Base-by-base conservation (phyloP, 345 rosid species). In the Lenwebbia sp. region DNA sequence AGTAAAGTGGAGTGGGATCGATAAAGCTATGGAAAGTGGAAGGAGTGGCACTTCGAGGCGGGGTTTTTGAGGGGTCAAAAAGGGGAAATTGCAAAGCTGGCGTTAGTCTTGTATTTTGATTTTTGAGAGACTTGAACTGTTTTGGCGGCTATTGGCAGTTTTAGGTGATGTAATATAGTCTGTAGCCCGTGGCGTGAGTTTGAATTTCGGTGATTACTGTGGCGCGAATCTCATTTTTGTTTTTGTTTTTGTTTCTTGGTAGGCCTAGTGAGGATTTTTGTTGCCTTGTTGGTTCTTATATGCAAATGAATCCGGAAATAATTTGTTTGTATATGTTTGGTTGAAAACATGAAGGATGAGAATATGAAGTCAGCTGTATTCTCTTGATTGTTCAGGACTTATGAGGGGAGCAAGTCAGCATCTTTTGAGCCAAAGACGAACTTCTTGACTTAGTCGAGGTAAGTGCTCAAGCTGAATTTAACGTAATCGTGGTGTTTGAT, bases 121-220 rank as follows among this genome's bases (percentile, higher is more conserved):
- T 52, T 83, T 83, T 33, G 47, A 6, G 84, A 28, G 84, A 41
- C n/a, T 19, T 15, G 57, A 83, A 40, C 57, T 89, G 57, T 56
- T 74, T 65, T 84, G 88, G 88, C 51, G 89, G 83, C 85, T 83
- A 86, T 85, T 37, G 41, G 47, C 41, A 70, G 81, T 37, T 70
- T 37, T 37, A 19, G 81, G 47, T 5, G 47, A 70, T 70, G 47
- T 0, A 37, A 9, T 70, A 11, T 70, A 22, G 81, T 37, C 13
- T 21, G 47, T 70, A 37, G 81, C 81, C 44, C 6, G 81, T 33
- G 81, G 81, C 10, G 47, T 37, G 47, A 37, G 26, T 70, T 70
- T 70, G 81, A 37, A 70, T 70, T 70, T 37, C 47, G 26, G 47
- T 7, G 81, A 44, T 37, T 37, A 21, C 13, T 22, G 26, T 1